Evolutionary conservation across 2,329 filamentous ascomycete genomes (phyloP), one percentile per base, ranked within the genome.

Genomic region (Fusarium pilosicola): DNA sequence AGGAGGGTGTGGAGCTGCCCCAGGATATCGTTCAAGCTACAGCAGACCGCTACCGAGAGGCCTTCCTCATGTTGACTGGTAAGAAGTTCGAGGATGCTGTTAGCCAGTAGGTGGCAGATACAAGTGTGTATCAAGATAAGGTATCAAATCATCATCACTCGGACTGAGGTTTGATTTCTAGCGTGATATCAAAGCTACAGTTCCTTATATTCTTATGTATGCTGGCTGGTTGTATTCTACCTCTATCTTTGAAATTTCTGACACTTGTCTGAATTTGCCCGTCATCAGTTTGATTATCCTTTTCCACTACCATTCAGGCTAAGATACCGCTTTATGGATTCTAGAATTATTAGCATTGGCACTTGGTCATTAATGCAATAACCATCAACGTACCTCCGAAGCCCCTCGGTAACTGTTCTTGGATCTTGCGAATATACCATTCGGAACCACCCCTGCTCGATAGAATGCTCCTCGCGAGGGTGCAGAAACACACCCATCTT

Each of bases 21-120:
- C 87, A 91, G n/a, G 92, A 95, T 51, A 87, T 97, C 63, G 89
- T 91, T 24, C 80, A 85, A 74, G 88, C 90, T 79, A 97, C 94
- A 6, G 87, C 87, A 17, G 72, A 74, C 41, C 93, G 93, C 83
- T 97, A 97, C 80, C 85, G 84, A 74, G 93, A 97, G 81, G 94
- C 92, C 0, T 97, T 90, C 82, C 85, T 90, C 83, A 88, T 86
- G 83, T 83, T 94, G 74, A 91, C 90, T 6, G 90, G 90, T 22
- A 84, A 85, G 75, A 84, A 83, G 62, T 85, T 86, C 68, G 80
- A 82, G 52, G 77, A 83, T 32, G 67, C 66, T 22, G 44, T 62
- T 39, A 68, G 68, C 52, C 59, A 74, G 56, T 74, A 72, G 54
- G 26, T 28, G 44, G 51, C 26, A 60, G 48, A 32, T 42, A 36